phyloP scores from a whole-genome alignment of 140 eudicot species.

The Bidens hawaiensis region DNA sequence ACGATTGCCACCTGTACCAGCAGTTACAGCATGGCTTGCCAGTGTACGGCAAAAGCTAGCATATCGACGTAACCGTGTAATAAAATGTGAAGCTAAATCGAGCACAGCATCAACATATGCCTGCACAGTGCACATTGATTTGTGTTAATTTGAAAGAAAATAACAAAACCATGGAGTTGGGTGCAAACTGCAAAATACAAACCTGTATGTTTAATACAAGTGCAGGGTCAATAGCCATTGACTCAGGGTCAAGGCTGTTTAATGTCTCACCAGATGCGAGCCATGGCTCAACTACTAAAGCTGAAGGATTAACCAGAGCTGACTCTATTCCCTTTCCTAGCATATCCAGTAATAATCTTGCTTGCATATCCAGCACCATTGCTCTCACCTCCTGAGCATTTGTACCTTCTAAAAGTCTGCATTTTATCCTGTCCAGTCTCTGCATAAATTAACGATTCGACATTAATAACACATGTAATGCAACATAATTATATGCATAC shows the following conservation, averaged over 20 bases:
- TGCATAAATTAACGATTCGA: conserved; percentile 26
- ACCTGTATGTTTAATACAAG: conserved; percentile 87
- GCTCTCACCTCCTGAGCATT: conserved; percentile 98
- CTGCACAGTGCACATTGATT: conserved; percentile 52
- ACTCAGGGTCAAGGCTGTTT: conserved; percentile 68
- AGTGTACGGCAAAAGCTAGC: conserved; percentile 98
- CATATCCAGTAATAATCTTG: conserved; percentile 91
- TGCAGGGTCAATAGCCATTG: conserved; percentile 97
- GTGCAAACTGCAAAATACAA: not conserved
- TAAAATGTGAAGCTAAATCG: conserved; percentile 94
- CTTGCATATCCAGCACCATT: conserved; percentile 99
- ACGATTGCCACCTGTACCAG: conserved; percentile 90
- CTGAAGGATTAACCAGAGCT: conserved; percentile 94
- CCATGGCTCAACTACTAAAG: conserved; percentile 88
- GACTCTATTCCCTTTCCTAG: conserved; percentile 98
- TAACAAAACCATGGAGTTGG: not conserved
- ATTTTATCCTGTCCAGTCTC: conserved; percentile 95
- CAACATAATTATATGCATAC: not conserved
- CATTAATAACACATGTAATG: not conserved
- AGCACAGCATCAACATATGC: conserved; percentile 99
- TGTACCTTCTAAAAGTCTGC: conserved; percentile 95
- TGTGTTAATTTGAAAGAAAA: not conserved
- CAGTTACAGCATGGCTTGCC: conserved; percentile 91
- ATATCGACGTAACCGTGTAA: conserved; percentile 91
- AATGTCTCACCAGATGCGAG: conserved; percentile 85